Evolutionary conservation across 2,329 filamentous ascomycete genomes (phyloP).

Genomic region (Talaromyces sp.): DNA sequence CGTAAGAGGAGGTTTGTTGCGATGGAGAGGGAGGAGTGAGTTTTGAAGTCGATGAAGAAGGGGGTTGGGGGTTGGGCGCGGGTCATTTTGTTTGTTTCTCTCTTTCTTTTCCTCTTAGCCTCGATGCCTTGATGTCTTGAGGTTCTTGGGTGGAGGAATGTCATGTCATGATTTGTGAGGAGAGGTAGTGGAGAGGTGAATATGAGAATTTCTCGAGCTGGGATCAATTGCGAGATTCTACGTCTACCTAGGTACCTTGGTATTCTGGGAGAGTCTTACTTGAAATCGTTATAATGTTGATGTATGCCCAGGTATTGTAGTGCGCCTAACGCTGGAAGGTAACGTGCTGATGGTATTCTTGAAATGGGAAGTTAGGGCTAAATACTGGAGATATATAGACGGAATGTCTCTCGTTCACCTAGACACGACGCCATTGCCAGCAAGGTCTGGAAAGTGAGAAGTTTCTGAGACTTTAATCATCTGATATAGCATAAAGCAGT

Average conservation of each 20-base stretch:
- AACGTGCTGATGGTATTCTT: too few species aligned
- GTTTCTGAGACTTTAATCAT: not conserved
- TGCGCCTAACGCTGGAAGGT: too few species aligned
- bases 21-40: not conserved
- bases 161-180: not conserved
- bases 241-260: too few species aligned
- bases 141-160: not conserved
- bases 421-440: not conserved
- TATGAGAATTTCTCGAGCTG: not conserved
- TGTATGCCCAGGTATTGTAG: too few species aligned
- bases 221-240: not conserved
- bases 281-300: too few species aligned
- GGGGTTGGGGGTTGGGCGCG: not conserved
- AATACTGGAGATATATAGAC: not conserved
- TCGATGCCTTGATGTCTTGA: too few species aligned
- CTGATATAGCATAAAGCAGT: not conserved
- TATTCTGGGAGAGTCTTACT: too few species aligned
- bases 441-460: not conserved
- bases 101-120: too few species aligned
- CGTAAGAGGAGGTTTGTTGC: constrained; percentile 10
- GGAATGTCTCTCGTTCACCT: not conserved
- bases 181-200: not conserved
- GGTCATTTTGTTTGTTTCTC: not conserved
- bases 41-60: not conserved
- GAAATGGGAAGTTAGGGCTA: not conserved